Base-by-base conservation (phyloP, 1,284 basidiomycete species). In the Leccinum pseudoinsigne region DNA sequence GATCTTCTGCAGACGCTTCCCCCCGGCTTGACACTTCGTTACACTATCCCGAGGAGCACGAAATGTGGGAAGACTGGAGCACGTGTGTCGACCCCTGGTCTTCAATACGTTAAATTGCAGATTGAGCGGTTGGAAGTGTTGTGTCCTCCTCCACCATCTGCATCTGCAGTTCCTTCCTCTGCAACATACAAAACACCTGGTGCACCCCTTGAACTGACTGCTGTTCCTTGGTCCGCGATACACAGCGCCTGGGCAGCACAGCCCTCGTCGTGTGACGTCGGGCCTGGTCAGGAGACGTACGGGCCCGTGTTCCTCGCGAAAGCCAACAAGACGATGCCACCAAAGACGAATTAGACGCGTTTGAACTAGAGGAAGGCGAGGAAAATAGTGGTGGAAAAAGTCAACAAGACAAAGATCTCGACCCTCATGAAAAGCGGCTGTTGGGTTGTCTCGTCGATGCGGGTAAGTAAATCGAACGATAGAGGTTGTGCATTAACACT, bases 371-470 rank as follows among this genome's bases (percentile, higher is more conserved):
- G 68, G 80, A 74, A 64, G 79, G 67, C 64, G 79, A 72, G 70
- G 77, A 71, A 64, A 73, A 72, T n/a, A 64, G 82, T 94, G 12
- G 82, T 95, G 36, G 92, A 94, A 70, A 81, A 81, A 31, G 71
- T 96, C 58, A 92, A 74, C 87, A 86, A 65, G 89, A 93, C 64
- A 81, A 85, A 61, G 86, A 90, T 31, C 81, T 96, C 42, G 90
- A 92, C 62, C 73, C 79, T 34, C 89, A 96, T 68, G 93, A 95
- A 75, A 86, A 89, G 68, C 81, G 89, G 57, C 76, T 97, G 47
- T 72, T 97, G 56, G 80, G 87, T 14, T 95, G 92, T 69, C 95
- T 97, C 63, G 91, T 97, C 16, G 88, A 96, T 76, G 76, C 92
- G 55, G 81, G 89, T 87, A 76, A 76, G 82, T 73, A 70, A 21